phyloP scores from a whole-genome alignment of 345 rosid genomes.

The Heritiera fomes region DNA sequence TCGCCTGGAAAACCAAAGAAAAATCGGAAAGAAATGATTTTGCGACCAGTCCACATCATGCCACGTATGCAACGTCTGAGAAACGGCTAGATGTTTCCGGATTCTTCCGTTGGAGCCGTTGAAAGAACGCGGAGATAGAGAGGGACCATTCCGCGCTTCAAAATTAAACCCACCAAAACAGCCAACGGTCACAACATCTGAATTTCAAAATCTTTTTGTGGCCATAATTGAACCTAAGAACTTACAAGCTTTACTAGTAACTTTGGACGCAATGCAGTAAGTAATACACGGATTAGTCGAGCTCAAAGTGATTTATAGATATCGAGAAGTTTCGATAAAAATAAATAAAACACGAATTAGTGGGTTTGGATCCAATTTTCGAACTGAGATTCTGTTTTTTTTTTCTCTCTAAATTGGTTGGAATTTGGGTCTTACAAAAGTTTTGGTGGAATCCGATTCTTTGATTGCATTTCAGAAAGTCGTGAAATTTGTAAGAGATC shows the following conservation, averaged over 20 bases:
- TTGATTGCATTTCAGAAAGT: no score
- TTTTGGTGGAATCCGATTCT: no score
- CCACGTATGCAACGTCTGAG: background rate
- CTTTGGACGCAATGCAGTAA: no score
- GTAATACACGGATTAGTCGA: no score
- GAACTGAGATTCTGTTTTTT: no score
- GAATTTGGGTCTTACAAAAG: no score
- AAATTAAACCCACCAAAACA: background rate
- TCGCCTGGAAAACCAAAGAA: background rate
- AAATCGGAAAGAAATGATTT: background rate
- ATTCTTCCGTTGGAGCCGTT: conserved; percentile 18
- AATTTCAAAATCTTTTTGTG: background rate
- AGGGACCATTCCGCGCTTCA: background rate
- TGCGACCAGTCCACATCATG: background rate
- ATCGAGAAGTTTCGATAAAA: no score
- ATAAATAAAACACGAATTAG: no score
- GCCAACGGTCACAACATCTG: conserved; percentile 21
- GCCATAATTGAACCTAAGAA: background rate
- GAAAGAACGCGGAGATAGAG: background rate
- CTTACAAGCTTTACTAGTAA: background rate
- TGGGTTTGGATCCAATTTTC: no score
- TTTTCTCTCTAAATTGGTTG: no score
- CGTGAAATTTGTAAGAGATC: no score
- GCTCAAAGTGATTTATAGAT: no score
- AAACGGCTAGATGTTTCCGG: conserved; percentile 15